Conservation (phyloP, 2,329 filamentous ascomycete genomes). For the Lasiodiplodia gonubiensis region DNA sequence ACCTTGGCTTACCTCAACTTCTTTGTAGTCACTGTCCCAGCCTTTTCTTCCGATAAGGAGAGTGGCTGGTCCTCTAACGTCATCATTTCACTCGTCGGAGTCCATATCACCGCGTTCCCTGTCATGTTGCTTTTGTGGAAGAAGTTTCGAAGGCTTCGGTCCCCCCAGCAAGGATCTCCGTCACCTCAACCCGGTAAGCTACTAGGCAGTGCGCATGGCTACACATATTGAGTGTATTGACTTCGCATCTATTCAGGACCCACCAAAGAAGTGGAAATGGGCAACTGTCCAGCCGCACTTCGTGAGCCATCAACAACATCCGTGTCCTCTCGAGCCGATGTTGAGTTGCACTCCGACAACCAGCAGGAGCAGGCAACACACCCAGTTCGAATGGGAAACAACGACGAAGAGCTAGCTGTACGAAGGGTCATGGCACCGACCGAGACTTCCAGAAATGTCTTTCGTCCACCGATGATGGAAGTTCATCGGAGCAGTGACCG, state of each 20-base stretch:
- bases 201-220: background rate
- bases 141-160: background rate
- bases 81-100: background rate
- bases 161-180: background rate
- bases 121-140: background rate
- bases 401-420: background rate
- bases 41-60: background rate
- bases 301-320: background rate
- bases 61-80: background rate
- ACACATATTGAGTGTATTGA: background rate
- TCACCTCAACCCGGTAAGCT: background rate
- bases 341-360: background rate
- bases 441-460: background rate
- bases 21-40: background rate
- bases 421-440: background rate
- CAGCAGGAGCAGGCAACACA: background rate
- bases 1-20: background rate
- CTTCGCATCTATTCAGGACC: background rate
- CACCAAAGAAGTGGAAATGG: background rate
- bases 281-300: background rate
- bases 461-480: background rate
- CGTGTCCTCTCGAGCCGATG: background rate
- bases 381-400: background rate
- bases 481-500: too few species aligned
- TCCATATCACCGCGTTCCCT: background rate